A percentile compares a stretch with the other conserved stretches of the same genome.
Evolutionary conservation across 2,329 filamentous ascomycete species (phyloP).

Genomic region (Colletotrichum eremochloae): DNA sequence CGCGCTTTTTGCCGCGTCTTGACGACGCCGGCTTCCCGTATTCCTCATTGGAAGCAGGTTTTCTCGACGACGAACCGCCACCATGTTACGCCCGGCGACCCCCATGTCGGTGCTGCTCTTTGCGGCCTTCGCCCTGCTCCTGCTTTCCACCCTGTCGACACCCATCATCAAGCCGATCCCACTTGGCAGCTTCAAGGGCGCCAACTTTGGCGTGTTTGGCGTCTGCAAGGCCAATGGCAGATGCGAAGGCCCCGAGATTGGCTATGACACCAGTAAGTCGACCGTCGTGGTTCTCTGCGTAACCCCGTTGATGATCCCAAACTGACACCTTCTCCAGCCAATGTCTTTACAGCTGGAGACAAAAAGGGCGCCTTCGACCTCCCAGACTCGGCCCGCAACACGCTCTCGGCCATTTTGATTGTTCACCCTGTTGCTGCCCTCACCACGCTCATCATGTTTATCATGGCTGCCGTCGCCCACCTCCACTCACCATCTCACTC

Average conservation of each 20-base stretch:
- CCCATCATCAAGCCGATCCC: constrained; percentile 90
- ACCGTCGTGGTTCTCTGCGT: neutral
- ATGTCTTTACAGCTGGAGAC: constrained; percentile 40
- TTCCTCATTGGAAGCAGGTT: constrained; percentile 54
- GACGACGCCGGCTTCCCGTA: constrained; percentile 55
- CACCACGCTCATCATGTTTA: constrained; percentile 86
- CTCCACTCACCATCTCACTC: constrained; percentile 92
- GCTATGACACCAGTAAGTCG: constrained; percentile 84
- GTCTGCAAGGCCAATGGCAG: constrained; percentile 74
- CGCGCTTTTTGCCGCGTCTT: constrained; percentile 56
- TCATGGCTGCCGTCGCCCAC: constrained; percentile 84
- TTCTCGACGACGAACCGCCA: constrained; percentile 52
- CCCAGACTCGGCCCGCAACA: constrained; percentile 64
- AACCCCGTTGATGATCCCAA: neutral
- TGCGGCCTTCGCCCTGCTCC: constrained; percentile 84
- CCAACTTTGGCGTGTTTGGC: constrained; percentile 93
- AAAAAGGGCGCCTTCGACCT: constrained; percentile 67
- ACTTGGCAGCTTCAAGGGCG: constrained; percentile 80
- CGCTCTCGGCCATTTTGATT: constrained; percentile 89
- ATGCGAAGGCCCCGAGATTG: constrained; percentile 83
- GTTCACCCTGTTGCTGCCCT: constrained; percentile 93
- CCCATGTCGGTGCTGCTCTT: constrained; percentile 89
- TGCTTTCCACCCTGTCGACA: constrained; percentile 91
- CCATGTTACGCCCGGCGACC: constrained; percentile 91
- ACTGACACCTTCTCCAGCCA: constrained; percentile 19